These are phyloP conservation scores for Farysia itapuensis DNA, from an alignment of 1,284 basidiomycete species.

Conservation along the genomic window DNA sequence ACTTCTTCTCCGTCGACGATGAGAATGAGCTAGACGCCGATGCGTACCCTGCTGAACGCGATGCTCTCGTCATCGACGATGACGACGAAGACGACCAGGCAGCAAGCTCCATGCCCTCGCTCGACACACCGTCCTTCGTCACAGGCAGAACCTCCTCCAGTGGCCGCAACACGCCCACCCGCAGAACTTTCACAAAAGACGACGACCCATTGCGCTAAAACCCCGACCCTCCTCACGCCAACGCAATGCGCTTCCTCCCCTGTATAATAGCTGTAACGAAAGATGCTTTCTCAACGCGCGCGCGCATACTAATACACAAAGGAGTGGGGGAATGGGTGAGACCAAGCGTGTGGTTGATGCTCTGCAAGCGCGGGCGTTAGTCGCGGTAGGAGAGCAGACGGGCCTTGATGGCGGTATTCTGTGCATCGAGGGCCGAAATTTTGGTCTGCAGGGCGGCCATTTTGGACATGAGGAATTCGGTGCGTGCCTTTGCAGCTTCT, in stretches of 20 bases:
- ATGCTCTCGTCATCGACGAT: constrained; percentile 31
- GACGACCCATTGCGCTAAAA: too few species aligned
- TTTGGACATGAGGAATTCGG: constrained; percentile 73
- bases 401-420: constrained; percentile 28
- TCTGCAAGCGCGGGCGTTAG: too few species aligned
- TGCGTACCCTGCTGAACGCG: constrained; percentile 22
- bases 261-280: too few species aligned
- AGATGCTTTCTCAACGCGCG: too few species aligned
- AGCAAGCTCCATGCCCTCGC: too few species aligned
- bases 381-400: constrained; percentile 14
- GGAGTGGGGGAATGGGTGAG: too few species aligned
- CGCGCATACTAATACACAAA: too few species aligned
- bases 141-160: constrained; percentile 14
- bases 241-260: too few species aligned
- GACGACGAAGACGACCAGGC: constrained; percentile 27
- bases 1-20: constrained; percentile 28
- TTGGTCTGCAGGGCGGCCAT: constrained; percentile 72
- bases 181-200: constrained; percentile 21
- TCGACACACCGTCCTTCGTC: constrained; percentile 24
- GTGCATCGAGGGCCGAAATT: constrained; percentile 58
- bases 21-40: constrained; percentile 6
- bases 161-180: constrained; percentile 24
- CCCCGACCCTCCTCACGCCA: too few species aligned
- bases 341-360: too few species aligned
- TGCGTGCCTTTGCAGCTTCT: constrained; percentile 68